Evolutionary conservation across 2,329 filamentous ascomycete genomes (phyloP).

Genomic region (Dryadomyces quercus-mongolicae): DNA sequence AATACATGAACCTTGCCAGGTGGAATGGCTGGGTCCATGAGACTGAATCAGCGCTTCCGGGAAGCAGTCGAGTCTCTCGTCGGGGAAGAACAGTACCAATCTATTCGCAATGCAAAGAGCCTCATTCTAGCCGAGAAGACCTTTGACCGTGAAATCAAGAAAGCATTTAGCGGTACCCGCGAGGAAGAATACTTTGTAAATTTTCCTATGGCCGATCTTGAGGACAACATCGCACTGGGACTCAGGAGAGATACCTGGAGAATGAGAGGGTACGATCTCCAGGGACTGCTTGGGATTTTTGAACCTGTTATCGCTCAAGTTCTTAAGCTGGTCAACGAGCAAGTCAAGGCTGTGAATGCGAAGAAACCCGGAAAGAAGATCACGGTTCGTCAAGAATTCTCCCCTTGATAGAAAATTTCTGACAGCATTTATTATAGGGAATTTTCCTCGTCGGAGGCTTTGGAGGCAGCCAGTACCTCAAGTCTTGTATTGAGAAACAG

Average conservation of each 20-base stretch:
- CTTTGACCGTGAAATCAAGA: conserved; percentile 11
- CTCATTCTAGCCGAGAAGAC: neutral
- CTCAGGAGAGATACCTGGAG: neutral
- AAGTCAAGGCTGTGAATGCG: conserved; percentile 2
- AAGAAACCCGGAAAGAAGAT: neutral
- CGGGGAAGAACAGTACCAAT: conserved; percentile 4
- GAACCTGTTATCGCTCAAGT: conserved; percentile 9
- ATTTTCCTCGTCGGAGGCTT: conserved; percentile 27
- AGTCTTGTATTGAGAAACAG: conserved; percentile 14
- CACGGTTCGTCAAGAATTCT: neutral
- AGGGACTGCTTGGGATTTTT: neutral
- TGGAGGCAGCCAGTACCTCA: conserved; percentile 23
- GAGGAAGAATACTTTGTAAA: conserved; percentile 4
- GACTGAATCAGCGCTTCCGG: conserved; percentile 13
- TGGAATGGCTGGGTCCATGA: conserved; percentile 15
- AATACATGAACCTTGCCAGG: neutral
- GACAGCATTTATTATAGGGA: conserved; percentile 8
- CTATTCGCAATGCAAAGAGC: neutral
- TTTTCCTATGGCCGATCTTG: conserved; percentile 12
- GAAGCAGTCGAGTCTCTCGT: conserved; percentile 11
- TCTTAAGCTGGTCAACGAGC: conserved; percentile 9
- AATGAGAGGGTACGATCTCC: conserved; percentile 12
- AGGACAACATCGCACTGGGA: conserved; percentile 6
- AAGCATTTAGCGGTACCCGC: conserved; percentile 6
- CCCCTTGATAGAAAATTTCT: neutral